Evolutionary conservation across 2,329 filamentous ascomycete species (phyloP), one percentile per base, ranked within the genome.

Genomic region (Aspergillus hortae): DNA sequence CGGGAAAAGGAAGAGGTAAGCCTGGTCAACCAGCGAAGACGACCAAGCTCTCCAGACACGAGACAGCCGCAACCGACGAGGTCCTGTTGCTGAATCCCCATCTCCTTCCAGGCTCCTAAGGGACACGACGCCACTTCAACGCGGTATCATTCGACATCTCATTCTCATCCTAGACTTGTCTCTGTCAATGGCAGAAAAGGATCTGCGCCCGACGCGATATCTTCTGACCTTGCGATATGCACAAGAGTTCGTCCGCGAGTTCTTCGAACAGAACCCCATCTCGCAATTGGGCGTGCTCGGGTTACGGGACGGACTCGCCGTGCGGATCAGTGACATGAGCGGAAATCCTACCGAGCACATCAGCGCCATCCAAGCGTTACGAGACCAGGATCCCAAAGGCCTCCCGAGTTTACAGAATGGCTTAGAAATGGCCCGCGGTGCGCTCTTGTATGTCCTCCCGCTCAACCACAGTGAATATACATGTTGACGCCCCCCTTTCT

Each of bases 221-320:
- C 81, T 91, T 35, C 81, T 96, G 30, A 88, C 86, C 48, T 80
- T 96, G 65, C 86, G 86, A 57, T 95, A 91, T 71, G 88, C 91
- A 14, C 83, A 87, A 57, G 87, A 91, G 52, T 99, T 97, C 71
- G 88, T 97, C 45, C 82, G 86, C 53, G 92, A 96, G 70, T 99
- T 90, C 74, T 99, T 97, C 67, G 94, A 97, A 73, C 94, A 99
- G 73, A 99, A 99, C 65, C 94, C 94, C 10, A 97, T 99, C 60
- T 95, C 91, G 9, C 94, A 99, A 73, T 82, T 99, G 51, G 92
- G 89, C 21, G 87, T 99, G 27, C 78, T 99, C 36, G 92, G 89
- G 46, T 96, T 97, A 89, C 84, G 89, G 56, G 94, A 97, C 68
- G 94, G 94, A 14, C 79, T 97, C 14, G 92, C 92, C 2, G 78